A percentile compares a stretch with the other conserved stretches of the same genome.
Evolutionary conservation across 2,329 filamentous ascomycete genomes (phyloP).

Genomic region (Colletotrichum sp.): DNA sequence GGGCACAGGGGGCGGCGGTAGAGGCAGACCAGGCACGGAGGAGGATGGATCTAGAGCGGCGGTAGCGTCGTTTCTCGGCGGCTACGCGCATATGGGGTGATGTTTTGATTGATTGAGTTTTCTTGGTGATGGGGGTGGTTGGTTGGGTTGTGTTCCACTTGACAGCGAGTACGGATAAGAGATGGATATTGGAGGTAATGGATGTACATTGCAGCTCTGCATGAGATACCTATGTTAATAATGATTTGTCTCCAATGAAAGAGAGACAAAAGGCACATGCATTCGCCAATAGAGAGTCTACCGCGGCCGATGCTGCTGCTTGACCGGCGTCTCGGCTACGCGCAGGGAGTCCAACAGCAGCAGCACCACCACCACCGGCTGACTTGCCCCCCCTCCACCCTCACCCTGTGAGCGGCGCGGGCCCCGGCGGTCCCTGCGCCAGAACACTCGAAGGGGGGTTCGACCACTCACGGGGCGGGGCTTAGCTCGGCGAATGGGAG

Average conservation of each 20-base stretch:
- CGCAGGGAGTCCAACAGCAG: background rate
- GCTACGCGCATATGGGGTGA: constrained; percentile 5
- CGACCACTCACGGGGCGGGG: background rate
- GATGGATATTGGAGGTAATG: background rate
- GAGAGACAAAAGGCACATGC: background rate
- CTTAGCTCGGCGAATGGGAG: constrained; percentile 1
- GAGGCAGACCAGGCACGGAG: background rate
- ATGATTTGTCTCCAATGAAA: background rate
- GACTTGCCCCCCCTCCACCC: too few species aligned
- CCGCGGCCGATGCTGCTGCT: background rate
- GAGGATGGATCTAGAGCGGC: background rate
- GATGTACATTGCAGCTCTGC: background rate
- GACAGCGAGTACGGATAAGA: background rate
- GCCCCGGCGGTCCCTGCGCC: background rate
- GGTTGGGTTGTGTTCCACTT: background rate
- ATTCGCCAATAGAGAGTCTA: background rate
- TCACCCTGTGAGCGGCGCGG: background rate
- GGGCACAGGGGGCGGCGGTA: background rate
- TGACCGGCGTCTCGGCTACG: background rate
- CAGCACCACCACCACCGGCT: background rate
- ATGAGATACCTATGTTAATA: background rate
- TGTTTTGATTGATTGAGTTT: background rate
- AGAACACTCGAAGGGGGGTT: background rate
- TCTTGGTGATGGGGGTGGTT: background rate
- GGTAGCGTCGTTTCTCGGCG: constrained; percentile 6